Conservation (phyloP, 768 basidiomycete species). For the Boletus insuetus region DNA sequence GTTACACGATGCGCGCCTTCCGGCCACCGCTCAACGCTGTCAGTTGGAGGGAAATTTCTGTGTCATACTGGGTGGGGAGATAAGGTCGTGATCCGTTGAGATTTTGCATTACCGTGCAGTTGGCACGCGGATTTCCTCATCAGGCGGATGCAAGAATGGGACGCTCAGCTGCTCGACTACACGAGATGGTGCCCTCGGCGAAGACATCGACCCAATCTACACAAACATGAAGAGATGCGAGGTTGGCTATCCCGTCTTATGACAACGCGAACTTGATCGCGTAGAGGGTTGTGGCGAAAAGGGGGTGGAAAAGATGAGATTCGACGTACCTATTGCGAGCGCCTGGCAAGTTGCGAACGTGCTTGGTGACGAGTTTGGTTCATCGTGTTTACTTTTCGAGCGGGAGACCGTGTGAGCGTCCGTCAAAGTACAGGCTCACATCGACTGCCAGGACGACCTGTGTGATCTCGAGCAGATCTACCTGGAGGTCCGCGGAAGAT, state of each 20-base stretch:
- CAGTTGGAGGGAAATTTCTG: constrained; percentile 5
- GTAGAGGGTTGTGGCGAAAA: constrained; percentile 19
- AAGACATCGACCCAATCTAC: constrained; percentile 17
- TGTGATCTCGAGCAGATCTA: constrained; percentile 25
- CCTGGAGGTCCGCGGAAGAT: constrained; percentile 32
- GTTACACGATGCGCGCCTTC: constrained; percentile 16
- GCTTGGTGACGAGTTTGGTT: constrained; percentile 1
- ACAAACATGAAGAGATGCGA: constrained; percentile 6
- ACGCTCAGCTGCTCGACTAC: background rate
- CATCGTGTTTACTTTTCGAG: constrained; percentile 22
- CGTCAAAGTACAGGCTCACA: constrained; percentile 7
- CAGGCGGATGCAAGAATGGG: background rate
- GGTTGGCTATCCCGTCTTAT: background rate
- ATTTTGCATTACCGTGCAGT: constrained; percentile 8
- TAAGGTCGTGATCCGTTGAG: constrained; percentile 32
- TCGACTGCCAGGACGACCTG: constrained; percentile 20
- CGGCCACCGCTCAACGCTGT: constrained; percentile 15
- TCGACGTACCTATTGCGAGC: constrained; percentile 10
- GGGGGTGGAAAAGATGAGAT: constrained; percentile 29
- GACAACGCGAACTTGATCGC: constrained; percentile 8
- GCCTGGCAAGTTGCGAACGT: constrained; percentile 11
- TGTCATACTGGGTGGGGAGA: constrained; percentile 22
- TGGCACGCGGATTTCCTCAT: constrained; percentile 9
- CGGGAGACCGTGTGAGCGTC: background rate
- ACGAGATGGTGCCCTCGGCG: constrained; percentile 3